Evolutionary conservation across 2,329 filamentous ascomycete genomes (phyloP), one percentile per base, ranked within the genome.

Genomic region (Ceratocystis cubensis): DNA sequence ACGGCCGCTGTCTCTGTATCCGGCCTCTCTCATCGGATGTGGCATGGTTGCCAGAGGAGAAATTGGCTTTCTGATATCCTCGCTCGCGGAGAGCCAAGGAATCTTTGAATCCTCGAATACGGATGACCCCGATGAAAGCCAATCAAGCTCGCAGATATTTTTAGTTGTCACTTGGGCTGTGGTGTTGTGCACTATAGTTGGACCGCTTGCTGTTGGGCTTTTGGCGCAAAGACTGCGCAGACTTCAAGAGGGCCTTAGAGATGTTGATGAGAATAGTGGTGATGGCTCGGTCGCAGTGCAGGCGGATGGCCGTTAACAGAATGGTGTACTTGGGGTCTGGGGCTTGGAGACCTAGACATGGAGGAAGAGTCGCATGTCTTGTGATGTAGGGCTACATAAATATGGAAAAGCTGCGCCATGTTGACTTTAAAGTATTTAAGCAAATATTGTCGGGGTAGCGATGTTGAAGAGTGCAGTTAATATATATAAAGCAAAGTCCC

Each of bases 1-100:
- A 28, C 69, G 48, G 61, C 82, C 84, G 0, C 74, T 80, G 2
- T 90, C 87, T 0, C 75, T 89, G 0, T 87, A 90, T 69, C 87
- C 88, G 0, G 80, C 84, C 0, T 78, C 81, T 0, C 84, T 92
- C 2, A 75, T 92, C 0, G 85, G 85, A 0, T 77, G 81, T 20
- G 80, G 78, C 2, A 93, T 93, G 88, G 82, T 88, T 0, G 84
- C 88, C 0, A 80, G 88, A n/a, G 88, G 59, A 7, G 59, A 94
- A 73, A 89, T 93, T 44, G 88, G 88, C 0, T 91, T 91, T 69
- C 74, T 93, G 56, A 89, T 94, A 69, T 85, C 86, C 0, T 84
- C 86, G 0, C 74, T 91, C 0, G 87, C 87, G 0, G 80, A 89
- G 71, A 79, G 76, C 59, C 76, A 78, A 1, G 76, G 77, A 0